phyloP scores from a whole-genome alignment of 148 eudicot genomes.

The Arctostaphylos glauca region DNA sequence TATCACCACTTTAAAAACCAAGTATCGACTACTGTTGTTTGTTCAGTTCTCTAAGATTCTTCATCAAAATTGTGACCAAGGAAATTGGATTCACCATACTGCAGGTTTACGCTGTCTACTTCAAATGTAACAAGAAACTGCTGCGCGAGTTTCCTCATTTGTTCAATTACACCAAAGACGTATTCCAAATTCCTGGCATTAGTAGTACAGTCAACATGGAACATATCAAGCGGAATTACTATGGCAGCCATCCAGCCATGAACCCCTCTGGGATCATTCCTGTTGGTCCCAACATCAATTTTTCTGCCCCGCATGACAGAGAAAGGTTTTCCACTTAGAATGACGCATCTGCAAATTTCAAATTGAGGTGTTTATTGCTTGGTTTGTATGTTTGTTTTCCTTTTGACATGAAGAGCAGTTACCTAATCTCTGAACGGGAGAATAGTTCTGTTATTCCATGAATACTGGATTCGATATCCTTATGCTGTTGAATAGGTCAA shows the following conservation, averaged over 20 bases:
- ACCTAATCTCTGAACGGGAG: not conserved
- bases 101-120: constrained; percentile 65
- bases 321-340: constrained; percentile 40
- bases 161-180: constrained; percentile 80
- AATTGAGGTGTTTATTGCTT: not conserved
- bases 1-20: too few species aligned
- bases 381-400: not conserved
- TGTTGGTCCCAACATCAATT: constrained; percentile 67
- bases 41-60: too few species aligned
- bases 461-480: too few species aligned
- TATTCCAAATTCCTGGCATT: constrained; percentile 76
- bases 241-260: constrained; percentile 68
- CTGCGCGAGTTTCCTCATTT: constrained; percentile 71
- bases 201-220: too few species aligned
- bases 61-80: too few species aligned
- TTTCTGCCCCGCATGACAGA: constrained; percentile 66
- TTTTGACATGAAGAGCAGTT: not conserved
- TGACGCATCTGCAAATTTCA: not conserved
- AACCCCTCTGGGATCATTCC: constrained; percentile 83
- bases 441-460: not conserved
- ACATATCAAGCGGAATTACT: too few species aligned
- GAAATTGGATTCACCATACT: not conserved
- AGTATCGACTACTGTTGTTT: too few species aligned
- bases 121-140: constrained; percentile 85
- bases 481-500: not conserved